Evolutionary conservation across 495 filamentous ascomycete genomes (phyloP).

Genomic region (Hypomontagnella monticulosa): DNA sequence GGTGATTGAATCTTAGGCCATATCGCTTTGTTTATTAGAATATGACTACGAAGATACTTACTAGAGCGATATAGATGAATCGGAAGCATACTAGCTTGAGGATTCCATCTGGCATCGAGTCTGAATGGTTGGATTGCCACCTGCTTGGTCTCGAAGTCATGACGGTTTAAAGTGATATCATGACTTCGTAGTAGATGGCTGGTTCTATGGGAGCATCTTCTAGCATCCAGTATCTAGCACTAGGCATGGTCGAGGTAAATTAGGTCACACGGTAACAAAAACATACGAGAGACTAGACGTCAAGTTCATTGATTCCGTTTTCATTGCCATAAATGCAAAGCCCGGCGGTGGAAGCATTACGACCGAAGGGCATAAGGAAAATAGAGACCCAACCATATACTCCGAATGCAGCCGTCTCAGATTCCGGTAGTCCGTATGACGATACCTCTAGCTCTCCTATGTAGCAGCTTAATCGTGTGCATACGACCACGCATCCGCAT

Average conservation of each 20-base stretch:
- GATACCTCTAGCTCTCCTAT: slow-evolving; percentile 42
- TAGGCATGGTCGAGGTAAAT: too few relatives aligned
- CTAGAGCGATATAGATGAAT: too few relatives aligned
- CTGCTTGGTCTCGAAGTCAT: too few relatives aligned
- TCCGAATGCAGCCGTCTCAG: slow-evolving; percentile 64
- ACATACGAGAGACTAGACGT: slow-evolving; percentile 33
- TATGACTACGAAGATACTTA: too few relatives aligned
- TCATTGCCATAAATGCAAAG: slow-evolving; percentile 64
- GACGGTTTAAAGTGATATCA: too few relatives aligned
- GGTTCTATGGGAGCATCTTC: background rate
- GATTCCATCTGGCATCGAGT: too few relatives aligned
- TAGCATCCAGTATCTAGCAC: too few relatives aligned
- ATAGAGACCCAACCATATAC: slow-evolving; percentile 64
- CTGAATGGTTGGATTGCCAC: too few relatives aligned
- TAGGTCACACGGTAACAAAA: background rate
- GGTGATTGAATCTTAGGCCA: too few relatives aligned
- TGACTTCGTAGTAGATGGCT: too few relatives aligned
- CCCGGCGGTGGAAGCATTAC: slow-evolving; percentile 51
- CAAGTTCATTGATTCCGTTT: slow-evolving; percentile 65
- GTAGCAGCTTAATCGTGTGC: slow-evolving; percentile 46
- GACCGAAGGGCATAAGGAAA: slow-evolving; percentile 57
- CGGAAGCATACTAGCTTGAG: too few relatives aligned
- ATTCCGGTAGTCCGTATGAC: slow-evolving; percentile 55
- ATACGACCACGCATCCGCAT: slow-evolving; percentile 44
- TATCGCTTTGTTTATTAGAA: too few relatives aligned